These are phyloP conservation scores for Pseudogymnoascus sp. DNA, from an alignment of 2,329 filamentous ascomycete species.

Conservation along the genomic window DNA sequence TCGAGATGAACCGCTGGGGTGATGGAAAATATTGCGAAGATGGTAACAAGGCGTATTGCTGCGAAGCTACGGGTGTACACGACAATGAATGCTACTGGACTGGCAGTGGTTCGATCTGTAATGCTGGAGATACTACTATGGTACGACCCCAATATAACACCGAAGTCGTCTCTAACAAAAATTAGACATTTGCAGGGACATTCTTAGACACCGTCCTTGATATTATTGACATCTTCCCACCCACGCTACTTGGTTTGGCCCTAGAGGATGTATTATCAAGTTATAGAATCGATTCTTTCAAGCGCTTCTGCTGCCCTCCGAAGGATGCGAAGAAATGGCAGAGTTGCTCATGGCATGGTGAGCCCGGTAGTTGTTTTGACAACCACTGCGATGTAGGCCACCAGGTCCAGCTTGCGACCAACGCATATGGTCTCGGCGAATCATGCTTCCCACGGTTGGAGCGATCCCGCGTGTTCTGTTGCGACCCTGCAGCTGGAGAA, in stretches of 20 bases:
- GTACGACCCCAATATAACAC: constrained; percentile 9
- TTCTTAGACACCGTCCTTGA: constrained; percentile 13
- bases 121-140: neutral
- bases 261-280: neutral
- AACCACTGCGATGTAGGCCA: constrained; percentile 19
- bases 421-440: constrained; percentile 16
- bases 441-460: constrained; percentile 13
- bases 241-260: neutral
- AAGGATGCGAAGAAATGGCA: constrained; percentile 11
- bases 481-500: constrained; percentile 19
- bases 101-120: neutral
- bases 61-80: constrained; percentile 12
- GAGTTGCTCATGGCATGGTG: constrained; percentile 24
- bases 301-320: neutral
- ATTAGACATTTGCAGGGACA: constrained; percentile 14
- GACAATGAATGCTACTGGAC: neutral
- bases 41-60: constrained; percentile 17
- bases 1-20: constrained; percentile 17
- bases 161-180: neutral
- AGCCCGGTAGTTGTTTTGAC: constrained; percentile 21
- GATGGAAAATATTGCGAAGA: constrained; percentile 18
- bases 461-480: constrained; percentile 21
- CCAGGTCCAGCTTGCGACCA: constrained; percentile 20
- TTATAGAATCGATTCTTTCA: neutral
- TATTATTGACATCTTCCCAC: constrained; percentile 1